Evolutionary conservation across 176 grass and related monocot species (phyloP), one percentile per base, ranked within the genome.

Genomic region (Urochloa ruziziensis): DNA sequence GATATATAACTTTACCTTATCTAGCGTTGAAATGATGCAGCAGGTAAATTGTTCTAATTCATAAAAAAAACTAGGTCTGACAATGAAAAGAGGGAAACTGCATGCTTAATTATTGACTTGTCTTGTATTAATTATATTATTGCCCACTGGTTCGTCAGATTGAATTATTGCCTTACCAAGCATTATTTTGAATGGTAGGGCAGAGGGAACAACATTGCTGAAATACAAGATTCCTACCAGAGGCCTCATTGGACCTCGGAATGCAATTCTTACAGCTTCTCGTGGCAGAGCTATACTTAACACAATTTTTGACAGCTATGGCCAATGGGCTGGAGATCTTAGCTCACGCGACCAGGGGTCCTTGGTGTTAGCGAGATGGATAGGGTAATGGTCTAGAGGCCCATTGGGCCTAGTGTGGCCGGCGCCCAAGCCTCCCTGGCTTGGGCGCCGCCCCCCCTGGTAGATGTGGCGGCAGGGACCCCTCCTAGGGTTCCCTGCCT

Each of bases 151-250:
- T 67, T 67, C n/a, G 15, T 75, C 80, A 6, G 30, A 87, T 88
- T 24, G 64, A 77, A 6, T 70, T 52, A 51, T 33, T 77, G 27
- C 27, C 63, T 85, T 89, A 78, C 75, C 43, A 24, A 30, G 23
- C 11, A 35, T 75, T 2, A 19, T 75, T 89, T 89, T 47, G 70
- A 84, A 73, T 76, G 59, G 84, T 82, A 98, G 93, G 82, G 62
- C 83, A 0, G 92, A 95, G 82, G 96, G 96, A 82, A 91, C 87
- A 58, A 84, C 93, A 86, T 78, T 98, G 42, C 23, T 98, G 74
- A 88, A 95, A 86, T 98, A 98, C 91, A 98, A 98, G 82, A 90
- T 98, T 81, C 96, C 96, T 12, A 98, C 96, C 13, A 91, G 96
- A 77, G 96, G 96, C n/a, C 91, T 98, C 67, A 86, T 98, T 88